Evolutionary conservation across 768 basidiomycete genomes (phyloP).

Genomic region (Rhodotorula toruloides): DNA sequence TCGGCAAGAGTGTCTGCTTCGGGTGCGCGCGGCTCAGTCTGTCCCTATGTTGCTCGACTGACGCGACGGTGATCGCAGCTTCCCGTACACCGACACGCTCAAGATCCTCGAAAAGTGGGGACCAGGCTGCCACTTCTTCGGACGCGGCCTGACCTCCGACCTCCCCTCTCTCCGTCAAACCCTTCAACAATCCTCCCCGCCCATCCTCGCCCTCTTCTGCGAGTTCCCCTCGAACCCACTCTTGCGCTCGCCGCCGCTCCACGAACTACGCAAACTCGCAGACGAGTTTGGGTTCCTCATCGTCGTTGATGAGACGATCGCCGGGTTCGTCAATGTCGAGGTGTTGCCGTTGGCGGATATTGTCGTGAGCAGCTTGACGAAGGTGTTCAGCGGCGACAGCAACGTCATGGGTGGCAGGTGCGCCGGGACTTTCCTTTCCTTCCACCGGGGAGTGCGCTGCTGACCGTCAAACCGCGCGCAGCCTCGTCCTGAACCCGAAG

Average conservation of each 20-base stretch:
- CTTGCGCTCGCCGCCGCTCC: conserved; percentile 73
- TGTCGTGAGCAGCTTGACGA: conserved; percentile 83
- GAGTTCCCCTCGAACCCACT: conserved; percentile 97
- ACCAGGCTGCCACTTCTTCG: conserved; percentile 83
- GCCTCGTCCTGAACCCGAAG: conserved; percentile 79
- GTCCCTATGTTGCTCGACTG: no score
- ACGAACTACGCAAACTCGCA: conserved; percentile 67
- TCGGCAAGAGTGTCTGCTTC: conserved; percentile 83
- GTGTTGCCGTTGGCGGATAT: conserved; percentile 80
- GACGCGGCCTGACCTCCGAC: conserved; percentile 68
- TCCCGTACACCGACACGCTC: conserved; percentile 90
- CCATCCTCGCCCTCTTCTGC: conserved; percentile 73
- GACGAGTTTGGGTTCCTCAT: conserved; percentile 83
- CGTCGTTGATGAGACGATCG: conserved; percentile 89
- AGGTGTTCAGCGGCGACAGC: conserved; percentile 87
- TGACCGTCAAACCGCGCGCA: conserved; percentile 45
- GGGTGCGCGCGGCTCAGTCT: no score
- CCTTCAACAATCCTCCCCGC: conserved; percentile 55
- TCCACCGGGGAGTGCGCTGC: not conserved
- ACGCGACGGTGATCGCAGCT: conserved; percentile 56
- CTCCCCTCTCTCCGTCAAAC: conserved; percentile 66
- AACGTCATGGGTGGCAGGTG: conserved; percentile 99
- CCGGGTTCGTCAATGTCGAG: conserved; percentile 89
- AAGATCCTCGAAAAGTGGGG: conserved; percentile 96
- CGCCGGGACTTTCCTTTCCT: conserved; percentile 31